Percentiles rank a stretch among this genome's conserved stretches.
These are phyloP conservation scores for Spiromastix sp. DNA, from an alignment of 2,329 filamentous ascomycete genomes.

Conservation along the genomic window DNA sequence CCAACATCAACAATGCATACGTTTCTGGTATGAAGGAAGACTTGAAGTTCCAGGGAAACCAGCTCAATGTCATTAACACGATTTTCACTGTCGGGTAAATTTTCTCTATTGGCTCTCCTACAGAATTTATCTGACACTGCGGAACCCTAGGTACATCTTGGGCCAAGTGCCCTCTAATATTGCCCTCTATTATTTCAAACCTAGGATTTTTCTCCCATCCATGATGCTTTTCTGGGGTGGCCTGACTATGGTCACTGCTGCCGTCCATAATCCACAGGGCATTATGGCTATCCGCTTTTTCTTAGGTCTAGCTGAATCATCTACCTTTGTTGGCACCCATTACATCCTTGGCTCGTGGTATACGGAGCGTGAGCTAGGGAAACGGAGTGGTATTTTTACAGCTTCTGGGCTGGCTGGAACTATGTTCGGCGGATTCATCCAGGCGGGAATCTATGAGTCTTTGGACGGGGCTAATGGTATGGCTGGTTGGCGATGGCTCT, in stretches of 20 bases:
- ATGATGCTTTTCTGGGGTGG: conserved; percentile 23
- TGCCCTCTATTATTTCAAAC: conserved; percentile 18
- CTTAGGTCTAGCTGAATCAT: conserved; percentile 23
- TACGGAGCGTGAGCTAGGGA: conserved; percentile 29
- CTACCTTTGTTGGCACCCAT: conserved; percentile 25
- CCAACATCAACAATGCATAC: conserved; percentile 34
- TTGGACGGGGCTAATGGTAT: conserved; percentile 18
- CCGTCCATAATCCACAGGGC: conserved; percentile 17
- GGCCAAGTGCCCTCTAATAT: conserved; percentile 36
- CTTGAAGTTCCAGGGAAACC: conserved; percentile 24
- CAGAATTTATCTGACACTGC: conserved; percentile 6
- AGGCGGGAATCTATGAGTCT: conserved; percentile 24
- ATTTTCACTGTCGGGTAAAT: conserved; percentile 34
- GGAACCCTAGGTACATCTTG: conserved; percentile 27
- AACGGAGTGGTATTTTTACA: conserved; percentile 27
- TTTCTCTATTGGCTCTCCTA: background rate
- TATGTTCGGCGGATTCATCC: conserved; percentile 28
- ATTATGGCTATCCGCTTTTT: conserved; percentile 30
- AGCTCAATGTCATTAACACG: conserved; percentile 28
- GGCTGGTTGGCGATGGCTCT: conserved; percentile 28
- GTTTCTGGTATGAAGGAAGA: conserved; percentile 29
- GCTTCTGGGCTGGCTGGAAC: conserved; percentile 23
- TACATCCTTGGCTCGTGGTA: conserved; percentile 36
- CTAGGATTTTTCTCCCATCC: conserved; percentile 18
- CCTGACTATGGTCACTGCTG: conserved; percentile 23